These are phyloP conservation scores for Aspergillus caelatus DNA, from an alignment of 2,329 filamentous ascomycete genomes.

Conservation along the genomic window DNA sequence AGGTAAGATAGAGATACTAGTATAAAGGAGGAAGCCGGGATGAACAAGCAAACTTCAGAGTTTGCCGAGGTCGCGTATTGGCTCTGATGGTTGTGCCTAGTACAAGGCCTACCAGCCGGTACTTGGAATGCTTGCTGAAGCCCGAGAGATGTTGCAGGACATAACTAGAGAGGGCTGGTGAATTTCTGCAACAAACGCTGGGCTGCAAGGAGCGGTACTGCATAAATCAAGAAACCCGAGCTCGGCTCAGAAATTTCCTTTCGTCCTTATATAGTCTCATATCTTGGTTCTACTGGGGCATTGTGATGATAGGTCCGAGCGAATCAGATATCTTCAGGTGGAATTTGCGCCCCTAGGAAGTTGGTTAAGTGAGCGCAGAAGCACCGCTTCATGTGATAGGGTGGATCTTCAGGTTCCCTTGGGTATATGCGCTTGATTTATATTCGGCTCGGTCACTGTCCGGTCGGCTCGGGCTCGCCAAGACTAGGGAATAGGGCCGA, in stretches of 20 bases:
- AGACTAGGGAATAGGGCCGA: neutral
- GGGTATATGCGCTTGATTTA: neutral
- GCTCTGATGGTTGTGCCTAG: neutral
- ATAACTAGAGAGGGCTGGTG: neutral
- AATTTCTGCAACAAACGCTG: neutral
- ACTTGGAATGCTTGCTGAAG: neutral
- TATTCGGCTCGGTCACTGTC: constrained; percentile 1
- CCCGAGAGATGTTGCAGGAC: neutral
- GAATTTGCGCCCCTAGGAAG: neutral
- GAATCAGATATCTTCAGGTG: neutral
- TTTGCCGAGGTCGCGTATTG: no score
- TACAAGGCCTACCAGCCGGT: neutral
- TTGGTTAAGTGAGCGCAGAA: neutral
- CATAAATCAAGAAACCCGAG: no score
- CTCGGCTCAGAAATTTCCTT: neutral
- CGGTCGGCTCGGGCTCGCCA: neutral
- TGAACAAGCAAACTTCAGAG: no score
- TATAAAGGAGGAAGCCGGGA: neutral
- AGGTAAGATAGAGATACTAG: neutral
- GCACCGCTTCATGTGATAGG: neutral
- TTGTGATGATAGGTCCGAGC: rapidly evolving
- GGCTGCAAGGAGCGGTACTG: neutral
- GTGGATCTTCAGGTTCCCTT: neutral
- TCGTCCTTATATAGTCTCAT: neutral
- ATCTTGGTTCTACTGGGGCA: neutral